Percentiles rank a stretch among this genome's conserved stretches.
Evolutionary conservation across 768 basidiomycete genomes (phyloP).

Genomic region (Podaxis mareebaensis): DNA sequence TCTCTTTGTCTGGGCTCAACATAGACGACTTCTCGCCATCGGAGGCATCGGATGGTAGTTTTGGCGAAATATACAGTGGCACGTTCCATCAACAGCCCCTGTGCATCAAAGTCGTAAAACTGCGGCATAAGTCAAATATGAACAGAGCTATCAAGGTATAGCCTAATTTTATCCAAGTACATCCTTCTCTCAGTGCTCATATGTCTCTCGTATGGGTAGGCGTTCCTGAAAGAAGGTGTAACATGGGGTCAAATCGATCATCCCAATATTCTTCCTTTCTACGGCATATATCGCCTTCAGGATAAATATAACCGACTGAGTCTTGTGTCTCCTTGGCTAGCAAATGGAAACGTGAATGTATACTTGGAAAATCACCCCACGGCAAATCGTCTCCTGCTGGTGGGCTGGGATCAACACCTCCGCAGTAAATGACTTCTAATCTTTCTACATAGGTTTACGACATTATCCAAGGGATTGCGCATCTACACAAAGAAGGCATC

Average conservation of each 20-base stretch:
- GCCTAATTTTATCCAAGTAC: conserved; percentile 10
- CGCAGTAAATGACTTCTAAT: not conserved
- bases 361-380: conserved; percentile 22
- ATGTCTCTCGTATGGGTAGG: conserved; percentile 18
- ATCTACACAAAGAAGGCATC: conserved; percentile 33
- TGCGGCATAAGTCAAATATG: conserved; percentile 24
- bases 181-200: not conserved
- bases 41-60: conserved; percentile 20
- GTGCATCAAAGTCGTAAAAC: conserved; percentile 22
- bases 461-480: conserved; percentile 30
- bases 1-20: conserved; percentile 2
- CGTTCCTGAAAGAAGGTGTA: conserved; percentile 28
- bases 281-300: conserved; percentile 28
- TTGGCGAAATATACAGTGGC: conserved; percentile 25
- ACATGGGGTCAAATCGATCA: conserved; percentile 29
- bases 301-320: conserved; percentile 27
- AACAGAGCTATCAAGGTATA: conserved; percentile 18
- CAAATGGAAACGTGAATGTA: conserved; percentile 31
- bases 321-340: conserved; percentile 38
- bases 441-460: conserved; percentile 26
- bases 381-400: conserved; percentile 20
- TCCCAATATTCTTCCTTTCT: conserved; percentile 36
- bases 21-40: conserved; percentile 17
- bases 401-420: not conserved
- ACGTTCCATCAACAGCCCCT: conserved; percentile 16